Percentiles rank a stretch among this genome's conserved stretches.
phyloP scores from a whole-genome alignment of 2,329 filamentous ascomycete species.

The Periconia macrospinosa region DNA sequence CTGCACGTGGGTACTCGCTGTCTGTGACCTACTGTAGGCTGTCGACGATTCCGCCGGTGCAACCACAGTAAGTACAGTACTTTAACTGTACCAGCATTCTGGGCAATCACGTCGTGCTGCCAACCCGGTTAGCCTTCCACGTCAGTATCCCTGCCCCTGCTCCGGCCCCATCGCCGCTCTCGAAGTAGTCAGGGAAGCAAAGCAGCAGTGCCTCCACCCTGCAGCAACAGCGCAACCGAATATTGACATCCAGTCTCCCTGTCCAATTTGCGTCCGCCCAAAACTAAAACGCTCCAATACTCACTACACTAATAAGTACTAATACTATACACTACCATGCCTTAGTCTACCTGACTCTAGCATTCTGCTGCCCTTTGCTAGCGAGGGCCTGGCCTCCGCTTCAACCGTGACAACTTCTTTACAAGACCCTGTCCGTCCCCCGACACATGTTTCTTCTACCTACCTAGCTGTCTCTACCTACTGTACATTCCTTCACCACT shows the following conservation, averaged over 20 bases:
- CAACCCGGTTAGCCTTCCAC: constrained; percentile 21
- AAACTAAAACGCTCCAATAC: constrained; percentile 5
- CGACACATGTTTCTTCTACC: too few relatives aligned
- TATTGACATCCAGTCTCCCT: constrained; percentile 26
- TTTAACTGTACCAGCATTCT: background rate
- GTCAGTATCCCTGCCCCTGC: constrained; percentile 24
- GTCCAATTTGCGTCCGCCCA: constrained; percentile 39
- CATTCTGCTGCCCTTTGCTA: background rate
- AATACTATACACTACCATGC: constrained; percentile 23
- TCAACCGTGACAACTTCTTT: constrained; percentile 20
- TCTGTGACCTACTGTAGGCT: too few relatives aligned
- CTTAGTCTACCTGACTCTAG: constrained; percentile 3
- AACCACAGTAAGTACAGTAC: too few relatives aligned
- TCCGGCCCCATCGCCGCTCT: constrained; percentile 10
- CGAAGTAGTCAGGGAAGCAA: constrained; percentile 2
- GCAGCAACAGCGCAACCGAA: constrained; percentile 18
- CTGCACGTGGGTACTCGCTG: too few relatives aligned
- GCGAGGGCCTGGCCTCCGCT: constrained; percentile 20
- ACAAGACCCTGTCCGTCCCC: constrained; percentile 22
- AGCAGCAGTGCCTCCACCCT: too few relatives aligned
- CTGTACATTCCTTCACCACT: constrained; percentile 21
- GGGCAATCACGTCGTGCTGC: background rate
- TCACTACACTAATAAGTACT: background rate
- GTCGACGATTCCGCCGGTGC: too few relatives aligned
- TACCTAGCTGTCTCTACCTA: constrained; percentile 17